Conservation (phyloP, 441 rosid genomes). For the Populus trichocarpa region DNA sequence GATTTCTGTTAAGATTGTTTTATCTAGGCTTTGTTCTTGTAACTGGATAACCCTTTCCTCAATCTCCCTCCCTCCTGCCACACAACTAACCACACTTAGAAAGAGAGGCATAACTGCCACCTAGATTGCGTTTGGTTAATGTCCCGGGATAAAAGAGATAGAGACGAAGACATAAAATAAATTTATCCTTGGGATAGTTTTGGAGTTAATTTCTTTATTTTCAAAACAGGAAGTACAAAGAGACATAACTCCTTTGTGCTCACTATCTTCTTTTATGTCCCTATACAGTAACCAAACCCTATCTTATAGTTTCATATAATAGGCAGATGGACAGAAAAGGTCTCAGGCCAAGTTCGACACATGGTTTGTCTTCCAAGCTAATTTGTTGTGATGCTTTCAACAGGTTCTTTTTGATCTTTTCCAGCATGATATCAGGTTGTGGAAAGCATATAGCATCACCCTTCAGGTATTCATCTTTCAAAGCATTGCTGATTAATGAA, state of each 20-base stretch:
- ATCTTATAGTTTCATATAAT: background rate
- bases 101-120: too few relatives aligned
- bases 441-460: conserved; percentile 88
- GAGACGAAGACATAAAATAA: too few relatives aligned
- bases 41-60: too few relatives aligned
- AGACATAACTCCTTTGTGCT: background rate
- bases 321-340: background rate
- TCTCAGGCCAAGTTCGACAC: background rate
- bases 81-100: too few relatives aligned
- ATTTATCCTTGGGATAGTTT: background rate
- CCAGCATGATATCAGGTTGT: conserved; percentile 69
- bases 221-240: background rate
- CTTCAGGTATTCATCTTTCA: conserved; percentile 56
- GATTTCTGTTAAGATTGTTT: background rate
- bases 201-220: background rate
- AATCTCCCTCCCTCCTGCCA: too few relatives aligned
- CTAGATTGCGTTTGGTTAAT: too few relatives aligned
- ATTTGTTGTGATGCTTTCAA: conserved; percentile 3
- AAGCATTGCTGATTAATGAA: conserved; percentile 2
- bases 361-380: background rate
- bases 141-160: too few relatives aligned
- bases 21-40: too few relatives aligned
- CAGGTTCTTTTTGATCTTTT: conserved; percentile 95
- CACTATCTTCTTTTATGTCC: background rate
- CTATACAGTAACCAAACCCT: background rate